Conservation (phyloP, 1,139 yeast genomes). For the Debaryomycetaceae sp. region DNA sequence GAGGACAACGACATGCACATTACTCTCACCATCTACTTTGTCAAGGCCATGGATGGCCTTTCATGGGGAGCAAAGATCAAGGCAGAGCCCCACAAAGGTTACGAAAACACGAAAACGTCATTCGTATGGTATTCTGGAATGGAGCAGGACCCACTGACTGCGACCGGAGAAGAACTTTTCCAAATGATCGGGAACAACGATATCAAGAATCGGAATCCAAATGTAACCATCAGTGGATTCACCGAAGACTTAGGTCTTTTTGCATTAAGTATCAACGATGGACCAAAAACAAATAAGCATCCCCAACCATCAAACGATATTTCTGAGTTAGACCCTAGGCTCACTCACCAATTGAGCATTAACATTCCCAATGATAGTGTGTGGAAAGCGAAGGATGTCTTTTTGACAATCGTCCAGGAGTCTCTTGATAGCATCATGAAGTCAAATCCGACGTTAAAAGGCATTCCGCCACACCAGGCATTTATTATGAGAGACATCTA, state of each 20-base stretch:
- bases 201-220: slow-evolving; percentile 11
- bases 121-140: slow-evolving; percentile 76
- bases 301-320: slow-evolving; percentile 30
- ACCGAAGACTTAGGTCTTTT: slow-evolving; percentile 57
- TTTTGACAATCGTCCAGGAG: slow-evolving; percentile 66
- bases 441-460: slow-evolving; percentile 23
- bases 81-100: slow-evolving; percentile 56
- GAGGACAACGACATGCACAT: slow-evolving; percentile 64
- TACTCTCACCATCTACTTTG: slow-evolving; percentile 66
- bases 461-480: slow-evolving; percentile 47
- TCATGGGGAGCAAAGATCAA: slow-evolving; percentile 74
- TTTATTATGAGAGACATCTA: slow-evolving; percentile 59
- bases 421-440: slow-evolving; percentile 51
- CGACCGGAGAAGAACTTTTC: slow-evolving; percentile 31
- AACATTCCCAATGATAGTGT: slow-evolving; percentile 67
- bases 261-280: slow-evolving; percentile 47
- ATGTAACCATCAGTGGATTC: slow-evolving; percentile 47
- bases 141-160: slow-evolving; percentile 47
- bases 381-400: slow-evolving; percentile 82
- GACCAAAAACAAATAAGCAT: slow-evolving; percentile 42
- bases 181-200: neutral
- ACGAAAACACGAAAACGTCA: slow-evolving; percentile 51
- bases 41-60: slow-evolving; percentile 67
- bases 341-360: slow-evolving; percentile 64
- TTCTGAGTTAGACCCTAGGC: slow-evolving; percentile 47